Base-by-base conservation (phyloP, 768 basidiomycete species). In the Rhizopogon vulgaris region DNA sequence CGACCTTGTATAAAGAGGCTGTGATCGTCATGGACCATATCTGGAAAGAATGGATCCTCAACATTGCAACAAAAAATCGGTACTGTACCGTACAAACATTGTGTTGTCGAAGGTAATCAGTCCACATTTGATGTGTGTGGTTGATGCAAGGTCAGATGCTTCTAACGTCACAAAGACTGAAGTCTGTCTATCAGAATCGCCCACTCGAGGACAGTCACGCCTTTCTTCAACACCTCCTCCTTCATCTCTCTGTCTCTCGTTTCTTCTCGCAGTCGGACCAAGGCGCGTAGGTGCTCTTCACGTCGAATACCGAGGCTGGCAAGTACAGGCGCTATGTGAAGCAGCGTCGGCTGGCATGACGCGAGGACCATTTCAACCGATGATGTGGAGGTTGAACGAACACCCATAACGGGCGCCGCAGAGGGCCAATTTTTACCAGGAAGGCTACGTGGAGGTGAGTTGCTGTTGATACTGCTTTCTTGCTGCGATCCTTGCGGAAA, bases 161-260 rank as follows among this genome's bases (percentile, higher is more conserved):
- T 11, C 32, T 11, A 12, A 34, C 28, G 15, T 46, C 51, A 73
- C 51, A 71, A 56, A 36, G 61, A 69, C 55, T 77, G 78, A 56
- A 87, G 63, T 60, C 71, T 79, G 65, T 89, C 87, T 52, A 89
- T 65, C 58, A 89, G 70, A 59, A 88, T 84, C 18, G 87, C 87
- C 87, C 87, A 89, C 59, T 89, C 87, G 68, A 89, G 71, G 7
- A 86, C 74, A 0, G 85, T 87, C 47, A 89, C 71, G 1, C 87
- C 87, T 58, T 78, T 71, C 61, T 70, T 78, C 66, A 89, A 60
- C 49, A 85, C 87, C 57, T 82, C 83, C 58, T 85, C 83, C 65
- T 76, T 84, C 42, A 89, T 73, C 63, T 87, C 84, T 52, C 79
- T 69, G 63, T 89, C 80, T 56, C 87, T 68, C 18, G 82, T 87